Conservation (phyloP, 352 stramenopile species). For the Globisporangium abappressorium region DNA sequence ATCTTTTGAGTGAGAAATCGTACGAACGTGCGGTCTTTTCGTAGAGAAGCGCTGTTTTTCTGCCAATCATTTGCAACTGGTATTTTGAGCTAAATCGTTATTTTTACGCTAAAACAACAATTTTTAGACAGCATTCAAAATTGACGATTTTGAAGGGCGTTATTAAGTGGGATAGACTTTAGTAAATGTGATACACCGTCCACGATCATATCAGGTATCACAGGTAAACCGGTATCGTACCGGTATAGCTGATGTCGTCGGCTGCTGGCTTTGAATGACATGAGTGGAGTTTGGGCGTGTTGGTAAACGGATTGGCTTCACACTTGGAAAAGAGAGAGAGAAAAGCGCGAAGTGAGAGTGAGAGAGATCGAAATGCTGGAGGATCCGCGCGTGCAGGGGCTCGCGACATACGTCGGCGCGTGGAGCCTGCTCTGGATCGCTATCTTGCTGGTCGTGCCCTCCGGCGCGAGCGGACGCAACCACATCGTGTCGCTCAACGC, state of each 20-base stretch:
- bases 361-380: not conserved
- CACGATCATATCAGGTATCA: too few relatives aligned
- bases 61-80: too few relatives aligned
- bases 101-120: too few relatives aligned
- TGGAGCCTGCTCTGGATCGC: slow-evolving; percentile 56
- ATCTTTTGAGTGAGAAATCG: too few relatives aligned
- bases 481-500: slow-evolving; percentile 75
- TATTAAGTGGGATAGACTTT: too few relatives aligned
- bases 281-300: not conserved
- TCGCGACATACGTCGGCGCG: slow-evolving; percentile 29
- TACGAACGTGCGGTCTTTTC: too few relatives aligned
- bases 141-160: too few relatives aligned
- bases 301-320: not conserved
- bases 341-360: not conserved
- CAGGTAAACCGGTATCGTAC: not conserved
- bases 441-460: slow-evolving; percentile 39
- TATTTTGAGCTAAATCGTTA: too few relatives aligned
- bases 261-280: not conserved
- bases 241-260: not conserved
- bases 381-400: slow-evolving; percentile 31
- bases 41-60: too few relatives aligned
- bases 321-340: slow-evolving; percentile 1
- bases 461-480: slow-evolving; percentile 40
- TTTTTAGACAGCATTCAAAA: too few relatives aligned
- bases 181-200: too few relatives aligned